Evolutionary conservation across 495 filamentous ascomycete genomes (phyloP).

Genomic region (Penicillium manginii): DNA sequence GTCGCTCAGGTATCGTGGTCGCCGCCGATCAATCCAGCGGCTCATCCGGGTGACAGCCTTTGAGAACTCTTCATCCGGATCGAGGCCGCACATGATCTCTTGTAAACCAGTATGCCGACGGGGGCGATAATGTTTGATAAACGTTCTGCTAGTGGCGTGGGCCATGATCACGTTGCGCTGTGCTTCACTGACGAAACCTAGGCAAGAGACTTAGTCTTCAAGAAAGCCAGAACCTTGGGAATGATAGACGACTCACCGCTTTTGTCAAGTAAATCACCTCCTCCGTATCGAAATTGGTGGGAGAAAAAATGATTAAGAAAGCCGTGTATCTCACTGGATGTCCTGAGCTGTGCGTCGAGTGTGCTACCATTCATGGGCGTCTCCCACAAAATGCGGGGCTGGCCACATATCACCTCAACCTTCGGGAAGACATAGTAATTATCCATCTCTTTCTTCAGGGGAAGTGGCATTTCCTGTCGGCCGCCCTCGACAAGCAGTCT

Average conservation of each 20-base stretch:
- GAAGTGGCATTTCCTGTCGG: conserved; percentile 18
- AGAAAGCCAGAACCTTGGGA: background rate
- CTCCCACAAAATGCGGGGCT: conserved; percentile 8
- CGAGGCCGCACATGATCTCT: conserved; percentile 28
- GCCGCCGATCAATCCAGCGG: conserved; percentile 31
- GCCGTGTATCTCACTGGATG: conserved; percentile 18
- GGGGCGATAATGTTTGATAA: conserved; percentile 34
- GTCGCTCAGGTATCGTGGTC: conserved; percentile 23
- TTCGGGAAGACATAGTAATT: conserved; percentile 26
- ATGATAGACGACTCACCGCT: conserved; percentile 18
- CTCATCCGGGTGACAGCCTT: conserved; percentile 29
- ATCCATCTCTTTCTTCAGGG: conserved; percentile 18
- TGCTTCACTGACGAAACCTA: conserved; percentile 32
- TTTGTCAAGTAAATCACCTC: conserved; percentile 15
- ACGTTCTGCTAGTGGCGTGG: conserved; percentile 26
- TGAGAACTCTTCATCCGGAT: conserved; percentile 28
- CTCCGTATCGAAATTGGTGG: conserved; percentile 18
- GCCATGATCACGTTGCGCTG: conserved; percentile 35
- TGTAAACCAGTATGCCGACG: conserved; percentile 24
- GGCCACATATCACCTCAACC: conserved; percentile 14
- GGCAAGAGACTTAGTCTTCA: background rate
- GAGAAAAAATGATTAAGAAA: conserved; percentile 13
- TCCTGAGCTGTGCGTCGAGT: conserved; percentile 8
- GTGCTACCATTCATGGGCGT: conserved; percentile 10
- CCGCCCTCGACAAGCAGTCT: conserved; percentile 17